Conservation (phyloP, 768 basidiomycete species). For the Clathrus columnatus region DNA sequence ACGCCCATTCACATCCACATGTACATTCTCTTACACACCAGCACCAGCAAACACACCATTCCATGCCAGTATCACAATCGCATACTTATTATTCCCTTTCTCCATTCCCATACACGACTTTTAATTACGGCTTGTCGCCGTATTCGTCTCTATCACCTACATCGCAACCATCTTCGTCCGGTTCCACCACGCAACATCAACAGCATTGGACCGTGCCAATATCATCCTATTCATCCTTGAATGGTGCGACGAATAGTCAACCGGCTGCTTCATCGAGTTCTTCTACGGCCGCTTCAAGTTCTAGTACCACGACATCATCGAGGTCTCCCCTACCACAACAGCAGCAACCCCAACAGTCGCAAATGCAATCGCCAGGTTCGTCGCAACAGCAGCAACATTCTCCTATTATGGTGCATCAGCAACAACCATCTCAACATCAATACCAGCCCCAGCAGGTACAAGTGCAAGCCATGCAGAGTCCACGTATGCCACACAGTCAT, state of each 20-base stretch:
- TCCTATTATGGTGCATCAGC: conserved; percentile 18
- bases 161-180: conserved; percentile 48
- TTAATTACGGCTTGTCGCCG: conserved; percentile 30
- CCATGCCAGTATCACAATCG: conserved; percentile 30
- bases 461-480: conserved; percentile 21
- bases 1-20: not conserved
- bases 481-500: too few species aligned
- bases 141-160: conserved; percentile 25
- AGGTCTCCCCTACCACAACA: conserved; percentile 3
- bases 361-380: conserved; percentile 19
- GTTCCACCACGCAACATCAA: conserved; percentile 27
- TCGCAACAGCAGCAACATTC: conserved; percentile 27
- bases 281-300: conserved; percentile 5
- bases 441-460: conserved; percentile 19
- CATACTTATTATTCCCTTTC: conserved; percentile 32
- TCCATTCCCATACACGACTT: conserved; percentile 28
- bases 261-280: conserved; percentile 16
- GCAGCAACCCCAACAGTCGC: too few species aligned
- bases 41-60: conserved; percentile 28
- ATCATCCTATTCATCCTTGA: conserved; percentile 68
- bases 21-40: conserved; percentile 1
- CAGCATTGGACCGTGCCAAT: conserved; percentile 40
- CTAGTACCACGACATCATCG: conserved; percentile 6
- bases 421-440: conserved; percentile 20
- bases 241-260: conserved; percentile 55